These are phyloP conservation scores for Gracilaria caudata DNA, from an alignment of 23 red algal genomes.

Conservation along the genomic window DNA sequence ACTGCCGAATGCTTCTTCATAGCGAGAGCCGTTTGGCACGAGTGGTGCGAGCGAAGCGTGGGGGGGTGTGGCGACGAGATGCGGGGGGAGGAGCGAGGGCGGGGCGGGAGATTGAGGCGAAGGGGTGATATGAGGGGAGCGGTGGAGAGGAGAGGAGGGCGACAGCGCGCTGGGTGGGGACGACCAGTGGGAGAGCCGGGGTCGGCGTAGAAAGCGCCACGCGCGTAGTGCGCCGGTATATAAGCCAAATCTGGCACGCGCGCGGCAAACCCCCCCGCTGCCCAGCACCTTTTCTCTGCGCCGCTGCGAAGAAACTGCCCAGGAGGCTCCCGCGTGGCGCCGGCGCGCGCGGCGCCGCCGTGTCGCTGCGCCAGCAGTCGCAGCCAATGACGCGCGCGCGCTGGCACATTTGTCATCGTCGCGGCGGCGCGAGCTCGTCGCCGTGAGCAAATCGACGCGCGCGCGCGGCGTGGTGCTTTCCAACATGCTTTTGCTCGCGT, in stretches of 20 bases:
- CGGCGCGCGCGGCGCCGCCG: not conserved
- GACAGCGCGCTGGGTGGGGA: not conserved
- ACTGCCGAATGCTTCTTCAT: not conserved
- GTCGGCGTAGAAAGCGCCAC: not conserved
- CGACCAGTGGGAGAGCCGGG: not conserved
- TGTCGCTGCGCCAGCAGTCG: no score
- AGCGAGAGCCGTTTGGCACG: not conserved
- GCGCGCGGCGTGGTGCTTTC: no score
- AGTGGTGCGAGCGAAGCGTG: not conserved
- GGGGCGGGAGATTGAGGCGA: not conserved
- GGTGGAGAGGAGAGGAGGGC: not conserved
- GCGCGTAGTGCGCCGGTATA: not conserved
- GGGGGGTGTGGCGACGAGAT: not conserved
- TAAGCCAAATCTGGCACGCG: not conserved
- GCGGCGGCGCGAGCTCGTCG: no score
- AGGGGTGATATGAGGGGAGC: not conserved
- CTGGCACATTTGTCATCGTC: no score
- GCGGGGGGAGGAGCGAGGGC: not conserved
- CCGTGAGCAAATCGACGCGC: no score
- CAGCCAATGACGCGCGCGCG: no score
- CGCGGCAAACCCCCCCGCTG: not conserved
- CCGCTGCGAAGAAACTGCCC: constrained; percentile 13
- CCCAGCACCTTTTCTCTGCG: no score
- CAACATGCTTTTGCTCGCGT: no score
- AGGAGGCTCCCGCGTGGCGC: not conserved